Conservation (phyloP, 768 basidiomycete genomes). For the Kwoniella botswanensis region DNA sequence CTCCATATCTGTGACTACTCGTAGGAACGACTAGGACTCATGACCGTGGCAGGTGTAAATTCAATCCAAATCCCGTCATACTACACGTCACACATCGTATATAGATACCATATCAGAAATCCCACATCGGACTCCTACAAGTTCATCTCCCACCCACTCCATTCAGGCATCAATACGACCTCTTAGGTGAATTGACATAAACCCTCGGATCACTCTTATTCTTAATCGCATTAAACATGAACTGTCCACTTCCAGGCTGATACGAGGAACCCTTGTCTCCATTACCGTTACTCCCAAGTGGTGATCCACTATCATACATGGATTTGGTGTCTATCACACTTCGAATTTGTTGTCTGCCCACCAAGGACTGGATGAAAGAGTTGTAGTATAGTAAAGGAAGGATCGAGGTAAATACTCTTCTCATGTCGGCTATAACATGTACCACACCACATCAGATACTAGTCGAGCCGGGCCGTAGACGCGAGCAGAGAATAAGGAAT, state of each 20-base stretch:
- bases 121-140: too few relatives aligned
- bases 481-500: background rate
- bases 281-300: background rate
- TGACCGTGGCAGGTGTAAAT: too few relatives aligned
- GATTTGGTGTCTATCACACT: background rate
- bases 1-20: too few relatives aligned
- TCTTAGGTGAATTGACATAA: background rate
- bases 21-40: too few relatives aligned
- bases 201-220: background rate
- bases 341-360: slow-evolving; percentile 13
- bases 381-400: slow-evolving; percentile 14
- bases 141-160: background rate
- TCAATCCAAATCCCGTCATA: too few relatives aligned
- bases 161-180: background rate
- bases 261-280: background rate
- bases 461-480: background rate
- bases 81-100: too few relatives aligned
- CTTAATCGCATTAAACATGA: background rate
- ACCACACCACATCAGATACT: background rate
- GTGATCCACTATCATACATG: background rate
- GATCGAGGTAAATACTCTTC: slow-evolving; percentile 16
- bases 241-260: background rate
- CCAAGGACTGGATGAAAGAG: slow-evolving; percentile 8
- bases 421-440: slow-evolving; percentile 7
- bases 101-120: too few relatives aligned